phyloP scores from a whole-genome alignment of 495 filamentous ascomycete genomes.

The Talaromyces ruber region DNA sequence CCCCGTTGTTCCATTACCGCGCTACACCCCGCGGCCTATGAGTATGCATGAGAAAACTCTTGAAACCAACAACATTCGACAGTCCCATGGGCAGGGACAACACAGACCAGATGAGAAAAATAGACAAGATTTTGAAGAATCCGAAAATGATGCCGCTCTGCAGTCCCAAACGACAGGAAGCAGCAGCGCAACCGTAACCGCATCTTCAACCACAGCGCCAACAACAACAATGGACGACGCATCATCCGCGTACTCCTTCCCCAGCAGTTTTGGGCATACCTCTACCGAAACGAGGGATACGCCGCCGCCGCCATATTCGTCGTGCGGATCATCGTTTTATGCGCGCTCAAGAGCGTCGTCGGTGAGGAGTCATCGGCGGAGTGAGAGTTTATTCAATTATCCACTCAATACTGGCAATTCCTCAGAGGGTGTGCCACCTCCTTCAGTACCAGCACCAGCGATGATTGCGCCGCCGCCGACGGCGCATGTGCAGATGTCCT shows the following conservation, averaged over 20 bases:
- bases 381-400: background rate
- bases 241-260: constrained; percentile 36
- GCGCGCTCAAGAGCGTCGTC: constrained; percentile 28
- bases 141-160: background rate
- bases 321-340: constrained; percentile 18
- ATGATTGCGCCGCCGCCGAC: constrained; percentile 2
- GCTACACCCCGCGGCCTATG: constrained; percentile 33
- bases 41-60: constrained; percentile 37
- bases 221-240: constrained; percentile 14
- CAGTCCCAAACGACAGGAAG: background rate
- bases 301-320: constrained; percentile 37
- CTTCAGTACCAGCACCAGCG: background rate
- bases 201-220: background rate
- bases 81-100: constrained; percentile 13
- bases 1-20: constrained; percentile 28
- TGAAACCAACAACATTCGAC: constrained; percentile 14
- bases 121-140: constrained; percentile 14
- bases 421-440: background rate
- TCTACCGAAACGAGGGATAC: constrained; percentile 40
- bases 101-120: constrained; percentile 24
- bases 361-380: constrained; percentile 10
- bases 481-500: constrained; percentile 1
- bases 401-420: background rate
- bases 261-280: constrained; percentile 40
- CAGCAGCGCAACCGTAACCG: constrained; percentile 2